These are phyloP conservation scores for Omphalotus olearius DNA, from an alignment of 1,284 basidiomycete genomes.

Conservation along the genomic window DNA sequence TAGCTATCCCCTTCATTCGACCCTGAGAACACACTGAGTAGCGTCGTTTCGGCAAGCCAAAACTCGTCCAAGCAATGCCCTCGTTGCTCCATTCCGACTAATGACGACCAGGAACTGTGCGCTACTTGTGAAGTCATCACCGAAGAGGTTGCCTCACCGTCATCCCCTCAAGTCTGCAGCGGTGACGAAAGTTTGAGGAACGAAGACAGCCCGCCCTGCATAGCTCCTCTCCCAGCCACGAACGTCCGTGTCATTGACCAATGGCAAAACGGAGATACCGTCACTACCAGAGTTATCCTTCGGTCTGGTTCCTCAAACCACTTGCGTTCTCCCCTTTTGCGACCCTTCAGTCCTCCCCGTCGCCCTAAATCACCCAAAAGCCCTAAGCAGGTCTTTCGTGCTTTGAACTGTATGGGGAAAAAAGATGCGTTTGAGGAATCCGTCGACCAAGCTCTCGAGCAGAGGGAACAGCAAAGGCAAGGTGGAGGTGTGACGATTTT, in stretches of 20 bases:
- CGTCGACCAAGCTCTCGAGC: background rate
- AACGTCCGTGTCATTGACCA: background rate
- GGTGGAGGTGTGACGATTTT: slow-evolving; percentile 1
- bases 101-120: background rate
- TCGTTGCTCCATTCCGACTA: background rate
- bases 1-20: background rate
- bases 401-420: background rate
- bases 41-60: background rate
- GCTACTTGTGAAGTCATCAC: background rate
- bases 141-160: background rate
- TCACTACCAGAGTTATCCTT: slow-evolving; percentile 1
- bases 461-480: background rate
- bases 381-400: background rate
- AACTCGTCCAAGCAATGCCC: background rate
- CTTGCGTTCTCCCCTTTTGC: background rate
- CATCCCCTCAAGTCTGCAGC: background rate
- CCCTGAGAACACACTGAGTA: too few species aligned
- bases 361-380: background rate
- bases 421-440: background rate
- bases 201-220: too few species aligned
- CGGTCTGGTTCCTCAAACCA: background rate
- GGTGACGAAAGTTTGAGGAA: too few species aligned
- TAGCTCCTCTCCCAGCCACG: too few species aligned
- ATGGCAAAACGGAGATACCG: background rate
- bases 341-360: background rate